Conservation (phyloP, 1,284 basidiomycete genomes). For the Leccinum subfulvum region DNA sequence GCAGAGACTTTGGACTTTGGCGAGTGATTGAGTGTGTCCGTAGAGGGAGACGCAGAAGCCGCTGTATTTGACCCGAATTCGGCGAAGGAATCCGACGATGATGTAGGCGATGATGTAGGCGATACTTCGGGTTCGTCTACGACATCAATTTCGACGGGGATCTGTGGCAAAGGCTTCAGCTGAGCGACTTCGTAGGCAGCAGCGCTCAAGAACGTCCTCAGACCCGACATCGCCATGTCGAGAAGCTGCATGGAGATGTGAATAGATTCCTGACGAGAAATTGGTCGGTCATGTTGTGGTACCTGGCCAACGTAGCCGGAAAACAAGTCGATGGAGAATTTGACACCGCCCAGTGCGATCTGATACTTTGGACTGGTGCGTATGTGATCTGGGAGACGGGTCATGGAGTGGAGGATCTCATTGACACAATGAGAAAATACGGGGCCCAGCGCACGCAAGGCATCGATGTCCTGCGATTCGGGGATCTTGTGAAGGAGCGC, state of each 20-base stretch:
- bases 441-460: constrained; percentile 28
- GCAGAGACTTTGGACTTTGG: constrained; percentile 15
- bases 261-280: constrained; percentile 18
- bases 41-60: background rate
- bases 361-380: constrained; percentile 24
- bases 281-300: background rate
- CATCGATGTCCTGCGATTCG: constrained; percentile 26
- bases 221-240: constrained; percentile 27
- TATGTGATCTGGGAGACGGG: constrained; percentile 22
- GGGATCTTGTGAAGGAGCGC: constrained; percentile 24
- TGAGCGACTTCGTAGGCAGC: constrained; percentile 32
- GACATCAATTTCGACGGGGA: constrained; percentile 13
- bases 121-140: constrained; percentile 7
- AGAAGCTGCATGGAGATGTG: constrained; percentile 23
- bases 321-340: constrained; percentile 28
- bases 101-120: background rate
- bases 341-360: constrained; percentile 22
- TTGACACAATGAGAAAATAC: constrained; percentile 27
- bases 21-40: background rate
- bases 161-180: constrained; percentile 27
- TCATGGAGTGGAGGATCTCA: constrained; percentile 30
- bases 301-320: constrained; percentile 24
- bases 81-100: constrained; percentile 8
- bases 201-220: constrained; percentile 26
- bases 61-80: constrained; percentile 4